Evolutionary conservation across 257 asterid genomes (phyloP).

Genomic region (Agastache rugosa): DNA sequence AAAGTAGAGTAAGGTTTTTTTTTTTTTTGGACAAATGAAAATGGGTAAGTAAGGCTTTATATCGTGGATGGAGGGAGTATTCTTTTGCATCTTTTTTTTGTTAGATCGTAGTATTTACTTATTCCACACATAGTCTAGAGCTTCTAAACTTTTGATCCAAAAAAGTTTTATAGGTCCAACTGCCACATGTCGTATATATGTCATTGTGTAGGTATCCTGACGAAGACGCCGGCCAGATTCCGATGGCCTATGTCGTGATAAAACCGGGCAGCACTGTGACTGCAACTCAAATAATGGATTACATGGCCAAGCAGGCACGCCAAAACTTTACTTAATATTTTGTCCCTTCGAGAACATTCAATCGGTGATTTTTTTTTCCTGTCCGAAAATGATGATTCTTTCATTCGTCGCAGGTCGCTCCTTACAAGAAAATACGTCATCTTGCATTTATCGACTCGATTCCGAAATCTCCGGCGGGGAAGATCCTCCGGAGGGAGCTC

Average conservation of each 20-base stretch:
- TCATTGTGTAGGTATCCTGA: constrained; percentile 63
- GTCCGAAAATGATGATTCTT: not conserved
- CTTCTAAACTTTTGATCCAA: too few relatives aligned
- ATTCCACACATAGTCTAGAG: too few relatives aligned
- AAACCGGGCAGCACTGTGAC: constrained; percentile 67
- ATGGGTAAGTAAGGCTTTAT: too few relatives aligned
- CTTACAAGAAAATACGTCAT: constrained; percentile 80
- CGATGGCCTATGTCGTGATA: constrained; percentile 89
- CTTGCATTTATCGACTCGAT: constrained; percentile 67
- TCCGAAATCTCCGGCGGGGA: constrained; percentile 88
- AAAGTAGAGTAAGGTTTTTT: too few relatives aligned
- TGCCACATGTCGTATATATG: too few relatives aligned
- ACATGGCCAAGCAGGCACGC: constrained; percentile 72
- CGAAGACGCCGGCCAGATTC: constrained; percentile 92
- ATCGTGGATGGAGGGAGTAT: too few relatives aligned
- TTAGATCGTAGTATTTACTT: too few relatives aligned
- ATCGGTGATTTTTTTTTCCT: too few relatives aligned
- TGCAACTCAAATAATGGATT: constrained; percentile 72
- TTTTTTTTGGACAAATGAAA: too few relatives aligned
- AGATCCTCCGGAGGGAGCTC: constrained; percentile 80
- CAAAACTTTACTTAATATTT: not conserved
- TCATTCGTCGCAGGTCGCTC: constrained; percentile 62
- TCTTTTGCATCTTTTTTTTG: too few relatives aligned
- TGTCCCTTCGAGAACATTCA: too few relatives aligned
- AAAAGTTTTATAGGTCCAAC: too few relatives aligned